Conservation (phyloP, 2,329 filamentous ascomycete genomes). For the Pyricularia pennisetigena region DNA sequence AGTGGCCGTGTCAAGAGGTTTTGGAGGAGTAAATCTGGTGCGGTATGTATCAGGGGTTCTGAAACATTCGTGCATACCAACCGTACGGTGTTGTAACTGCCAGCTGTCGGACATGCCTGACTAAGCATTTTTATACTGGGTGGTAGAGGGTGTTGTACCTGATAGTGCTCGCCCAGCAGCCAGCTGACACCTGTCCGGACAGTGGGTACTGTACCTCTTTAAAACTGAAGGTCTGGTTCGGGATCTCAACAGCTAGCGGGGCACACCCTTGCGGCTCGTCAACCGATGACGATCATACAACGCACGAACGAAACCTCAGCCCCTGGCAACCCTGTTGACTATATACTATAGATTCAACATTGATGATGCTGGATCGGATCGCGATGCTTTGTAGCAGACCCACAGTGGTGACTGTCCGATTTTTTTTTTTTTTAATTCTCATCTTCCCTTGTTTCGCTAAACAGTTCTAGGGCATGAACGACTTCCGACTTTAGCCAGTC, state of each 20-base stretch:
- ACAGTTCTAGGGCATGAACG: neutral
- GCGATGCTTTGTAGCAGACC: neutral
- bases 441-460: neutral
- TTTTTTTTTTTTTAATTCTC: neutral
- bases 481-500: neutral
- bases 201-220: neutral
- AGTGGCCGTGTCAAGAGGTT: slow-evolving; percentile 8
- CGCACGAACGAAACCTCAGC: neutral
- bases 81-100: neutral
- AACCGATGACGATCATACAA: neutral
- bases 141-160: neutral
- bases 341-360: neutral
- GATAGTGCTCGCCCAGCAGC: too few relatives aligned
- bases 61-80: slow-evolving; percentile 11
- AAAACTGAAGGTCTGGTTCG: neutral
- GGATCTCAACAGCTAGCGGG: neutral
- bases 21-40: slow-evolving; percentile 9
- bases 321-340: neutral
- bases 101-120: neutral
- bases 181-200: neutral
- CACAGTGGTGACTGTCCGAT: neutral
- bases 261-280: neutral
- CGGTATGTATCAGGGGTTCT: slow-evolving; percentile 1
- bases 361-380: neutral
- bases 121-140: neutral